Percentiles rank a stretch among this genome's conserved stretches.
Evolutionary conservation across 1,139 yeast genomes (phyloP).

Genomic region (Blastobotrys buckinghamii): DNA sequence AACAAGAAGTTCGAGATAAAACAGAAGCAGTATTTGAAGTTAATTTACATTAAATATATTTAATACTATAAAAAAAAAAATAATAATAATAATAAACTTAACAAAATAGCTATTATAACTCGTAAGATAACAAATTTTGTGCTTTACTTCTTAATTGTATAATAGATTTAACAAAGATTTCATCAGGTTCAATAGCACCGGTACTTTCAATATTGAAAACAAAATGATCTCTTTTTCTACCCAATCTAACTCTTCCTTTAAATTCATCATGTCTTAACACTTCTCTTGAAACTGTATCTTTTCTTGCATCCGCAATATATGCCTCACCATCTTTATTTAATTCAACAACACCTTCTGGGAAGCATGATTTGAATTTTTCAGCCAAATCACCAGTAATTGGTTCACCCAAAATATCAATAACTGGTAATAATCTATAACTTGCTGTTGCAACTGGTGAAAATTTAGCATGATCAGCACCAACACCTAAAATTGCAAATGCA

Average conservation of each 20-base stretch:
- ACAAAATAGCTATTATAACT: slow-evolving; percentile 57
- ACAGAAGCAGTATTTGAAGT: slow-evolving; percentile 39
- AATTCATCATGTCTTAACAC: too few relatives aligned
- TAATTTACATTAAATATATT: neutral
- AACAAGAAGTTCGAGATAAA: slow-evolving; percentile 35
- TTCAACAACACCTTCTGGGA: slow-evolving; percentile 89
- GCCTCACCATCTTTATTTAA: slow-evolving; percentile 68
- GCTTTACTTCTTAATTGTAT: too few relatives aligned
- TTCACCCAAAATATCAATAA: slow-evolving; percentile 59
- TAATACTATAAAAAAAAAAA: neutral
- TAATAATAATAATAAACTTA: slow-evolving; percentile 12
- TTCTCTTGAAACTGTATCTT: too few relatives aligned
- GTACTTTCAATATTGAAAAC: too few relatives aligned
- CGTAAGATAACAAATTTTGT: too few relatives aligned
- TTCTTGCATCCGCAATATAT: slow-evolving; percentile 67
- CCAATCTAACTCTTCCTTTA: too few relatives aligned
- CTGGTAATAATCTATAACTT: slow-evolving; percentile 92
- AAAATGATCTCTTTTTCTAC: too few relatives aligned
- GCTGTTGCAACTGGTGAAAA: slow-evolving; percentile 97
- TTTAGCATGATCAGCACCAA: slow-evolving; percentile 95
- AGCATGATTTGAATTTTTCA: slow-evolving; percentile 73
- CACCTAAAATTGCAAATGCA: slow-evolving; percentile 86
- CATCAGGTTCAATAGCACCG: too few relatives aligned
- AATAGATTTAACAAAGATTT: too few relatives aligned
- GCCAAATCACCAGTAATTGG: slow-evolving; percentile 80